phyloP scores from a whole-genome alignment of 202 grass and related monocot genomes.

The Brachypodium distachyon region DNA sequence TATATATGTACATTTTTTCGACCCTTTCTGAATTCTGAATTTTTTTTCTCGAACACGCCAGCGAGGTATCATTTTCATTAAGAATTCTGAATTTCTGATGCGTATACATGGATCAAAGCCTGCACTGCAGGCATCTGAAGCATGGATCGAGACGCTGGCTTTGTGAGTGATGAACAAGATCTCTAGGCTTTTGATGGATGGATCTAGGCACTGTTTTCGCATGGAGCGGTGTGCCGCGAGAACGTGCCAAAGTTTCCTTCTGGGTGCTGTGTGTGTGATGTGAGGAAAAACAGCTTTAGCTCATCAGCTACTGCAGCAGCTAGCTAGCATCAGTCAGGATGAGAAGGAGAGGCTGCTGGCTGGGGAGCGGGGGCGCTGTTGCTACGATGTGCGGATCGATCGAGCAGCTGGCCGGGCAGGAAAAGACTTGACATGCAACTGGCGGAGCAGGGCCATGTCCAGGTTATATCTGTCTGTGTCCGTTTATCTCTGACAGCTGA shows the following conservation, averaged over 20 bases:
- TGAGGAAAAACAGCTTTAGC: not conserved
- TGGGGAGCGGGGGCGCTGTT: conserved; percentile 1
- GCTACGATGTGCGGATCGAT: not conserved
- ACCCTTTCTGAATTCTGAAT: no score
- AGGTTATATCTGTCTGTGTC: conserved; percentile 18
- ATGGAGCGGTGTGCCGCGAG: conserved; percentile 20
- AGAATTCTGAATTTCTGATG: not conserved
- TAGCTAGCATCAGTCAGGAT: not conserved
- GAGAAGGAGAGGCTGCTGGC: no score
- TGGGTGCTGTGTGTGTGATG: conserved; percentile 33
- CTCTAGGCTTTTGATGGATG: not conserved
- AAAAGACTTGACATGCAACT: conserved; percentile 30
- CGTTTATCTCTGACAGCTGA: conserved; percentile 11
- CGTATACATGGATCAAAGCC: not conserved
- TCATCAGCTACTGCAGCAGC: not conserved
- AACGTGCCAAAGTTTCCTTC: conserved; percentile 51
- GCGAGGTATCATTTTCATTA: not conserved
- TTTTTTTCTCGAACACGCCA: no score
- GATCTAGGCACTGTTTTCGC: conserved; percentile 25
- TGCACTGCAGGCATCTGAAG: not conserved
- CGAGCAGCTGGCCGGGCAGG: no score
- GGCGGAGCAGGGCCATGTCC: conserved; percentile 17
- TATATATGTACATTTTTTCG: no score
- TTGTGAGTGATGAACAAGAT: conserved; percentile 6
- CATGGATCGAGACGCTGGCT: not conserved